Evolutionary conservation across 2,329 filamentous ascomycete genomes (phyloP), one percentile per base, ranked within the genome.

Genomic region (Monilinia fructicola): DNA sequence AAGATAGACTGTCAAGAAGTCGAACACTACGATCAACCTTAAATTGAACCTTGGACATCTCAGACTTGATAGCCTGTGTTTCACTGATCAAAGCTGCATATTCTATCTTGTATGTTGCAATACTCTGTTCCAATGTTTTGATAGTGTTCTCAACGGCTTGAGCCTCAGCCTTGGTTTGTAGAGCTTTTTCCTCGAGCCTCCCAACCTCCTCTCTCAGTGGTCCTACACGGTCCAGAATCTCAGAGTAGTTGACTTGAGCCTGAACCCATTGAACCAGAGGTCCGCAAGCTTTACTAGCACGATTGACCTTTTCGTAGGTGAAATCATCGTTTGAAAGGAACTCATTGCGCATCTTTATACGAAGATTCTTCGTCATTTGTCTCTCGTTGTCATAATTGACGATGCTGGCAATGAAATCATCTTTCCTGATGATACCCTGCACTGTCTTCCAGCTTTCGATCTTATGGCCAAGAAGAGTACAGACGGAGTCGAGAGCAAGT

Each of bases 351-450:
- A 99, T 98, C 83, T 92, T 96, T 72, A 87, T 82, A 60, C 95
- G 86, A 72, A 95, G 84, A 35, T 81, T 80, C 74, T 87, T 90
- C 21, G 94, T 99, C 94, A 99, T 98, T 78, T 95, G 90, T 77
- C 84, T 89, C 78, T 95, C 93, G 75, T 97, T 99, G 81, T 97
- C 91, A 76, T 97, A 99, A 78, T 92, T 93, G 78, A 98, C 91
- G 74, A 99, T 99, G 79, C 92, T 97, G 59, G 93, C 91, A 78
- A 99, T 98, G 79, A 99, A 99, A 76, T 98, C 94, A 74, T 98
- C 95, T 67, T 88, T 87, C 74, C 94, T 91, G 68, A 99, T 88
- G 69, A 98, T 90, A 63, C 85, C 89, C 77, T 96, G 91, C 68
- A 98, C 92, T 16, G 87, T 88, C 81, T 93, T 97, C 95, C 95